phyloP scores from a whole-genome alignment of 2,329 filamentous ascomycete species.

The Cordyceps militaris region DNA sequence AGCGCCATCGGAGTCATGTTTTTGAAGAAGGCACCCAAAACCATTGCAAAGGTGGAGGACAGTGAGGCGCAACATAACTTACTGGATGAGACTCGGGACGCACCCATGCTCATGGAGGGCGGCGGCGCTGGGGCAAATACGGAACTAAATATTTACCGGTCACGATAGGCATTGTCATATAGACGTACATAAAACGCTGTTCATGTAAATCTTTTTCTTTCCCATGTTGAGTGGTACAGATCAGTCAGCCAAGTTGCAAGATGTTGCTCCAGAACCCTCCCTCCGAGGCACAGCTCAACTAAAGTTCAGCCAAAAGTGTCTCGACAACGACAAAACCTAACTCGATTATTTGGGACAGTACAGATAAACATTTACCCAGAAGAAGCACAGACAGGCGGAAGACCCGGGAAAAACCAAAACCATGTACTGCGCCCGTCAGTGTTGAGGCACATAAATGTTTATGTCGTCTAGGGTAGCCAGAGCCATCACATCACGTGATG shows the following conservation, averaged over 20 bases:
- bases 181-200: not conserved
- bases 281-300: too few relatives aligned
- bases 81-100: slow-evolving; percentile 28
- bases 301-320: too few relatives aligned
- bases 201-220: not conserved
- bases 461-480: not conserved
- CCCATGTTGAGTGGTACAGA: not conserved
- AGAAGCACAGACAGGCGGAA: too few relatives aligned
- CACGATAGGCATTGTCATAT: not conserved
- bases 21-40: slow-evolving; percentile 31
- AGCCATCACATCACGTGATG: slow-evolving; percentile 22
- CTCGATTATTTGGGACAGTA: too few relatives aligned
- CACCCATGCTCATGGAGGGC: slow-evolving; percentile 32
- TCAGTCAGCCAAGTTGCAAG: too few relatives aligned
- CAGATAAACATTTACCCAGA: too few relatives aligned
- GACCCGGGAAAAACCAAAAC: too few relatives aligned
- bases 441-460: not conserved
- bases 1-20: slow-evolving; percentile 46
- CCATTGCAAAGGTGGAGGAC: slow-evolving; percentile 23
- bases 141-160: slow-evolving; percentile 13
- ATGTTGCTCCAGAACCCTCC: too few relatives aligned
- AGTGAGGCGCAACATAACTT: slow-evolving; percentile 27
- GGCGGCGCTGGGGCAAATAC: slow-evolving; percentile 22
- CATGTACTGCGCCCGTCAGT: too few relatives aligned
- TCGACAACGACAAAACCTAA: too few relatives aligned